A percentile compares a stretch with the other conserved stretches of the same genome.
These are phyloP conservation scores for Phyllosticta citribraziliensis DNA, from an alignment of 2,329 filamentous ascomycete genomes.

Conservation along the genomic window DNA sequence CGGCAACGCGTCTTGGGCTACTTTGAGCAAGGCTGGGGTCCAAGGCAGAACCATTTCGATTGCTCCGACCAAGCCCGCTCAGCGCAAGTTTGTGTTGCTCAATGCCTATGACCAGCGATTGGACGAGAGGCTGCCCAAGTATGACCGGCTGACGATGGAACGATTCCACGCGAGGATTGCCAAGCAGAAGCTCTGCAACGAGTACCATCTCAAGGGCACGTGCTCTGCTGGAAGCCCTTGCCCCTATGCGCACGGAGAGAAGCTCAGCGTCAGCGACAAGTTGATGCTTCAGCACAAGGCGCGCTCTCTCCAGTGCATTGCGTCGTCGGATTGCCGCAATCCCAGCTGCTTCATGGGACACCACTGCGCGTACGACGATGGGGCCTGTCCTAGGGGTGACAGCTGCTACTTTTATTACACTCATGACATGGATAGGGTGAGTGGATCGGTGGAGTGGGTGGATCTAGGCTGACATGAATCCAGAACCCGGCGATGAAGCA, in stretches of 20 bases:
- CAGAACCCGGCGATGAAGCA: slow-evolving; percentile 8
- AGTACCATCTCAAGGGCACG: slow-evolving; percentile 26
- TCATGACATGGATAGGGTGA: slow-evolving; percentile 23
- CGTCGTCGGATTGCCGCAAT: slow-evolving; percentile 19
- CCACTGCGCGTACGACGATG: slow-evolving; percentile 16
- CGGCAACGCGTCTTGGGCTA: slow-evolving; percentile 24
- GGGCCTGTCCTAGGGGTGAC: slow-evolving; percentile 20
- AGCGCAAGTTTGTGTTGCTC: slow-evolving; percentile 28
- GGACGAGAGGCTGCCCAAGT: slow-evolving; percentile 27
- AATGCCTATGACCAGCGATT: slow-evolving; percentile 35
- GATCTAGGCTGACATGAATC: not conserved
- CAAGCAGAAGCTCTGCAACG: slow-evolving; percentile 27
- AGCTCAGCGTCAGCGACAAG: slow-evolving; percentile 21
- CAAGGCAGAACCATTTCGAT: slow-evolving; percentile 73
- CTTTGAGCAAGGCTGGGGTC: slow-evolving; percentile 55
- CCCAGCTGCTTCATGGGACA: slow-evolving; percentile 27
- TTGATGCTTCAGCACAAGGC: slow-evolving; percentile 28
- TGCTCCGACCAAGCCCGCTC: slow-evolving; percentile 21
- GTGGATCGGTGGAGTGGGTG: not conserved
- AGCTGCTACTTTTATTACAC: slow-evolving; percentile 24
- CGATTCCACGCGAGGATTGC: slow-evolving; percentile 20
- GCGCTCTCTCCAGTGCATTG: slow-evolving; percentile 21
- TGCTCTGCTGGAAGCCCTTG: slow-evolving; percentile 24
- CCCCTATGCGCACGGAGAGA: slow-evolving; percentile 25
- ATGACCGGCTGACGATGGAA: slow-evolving; percentile 19